Evolutionary conservation across 2,329 filamentous ascomycete species (phyloP).

Genomic region (Microsporum audouinii): DNA sequence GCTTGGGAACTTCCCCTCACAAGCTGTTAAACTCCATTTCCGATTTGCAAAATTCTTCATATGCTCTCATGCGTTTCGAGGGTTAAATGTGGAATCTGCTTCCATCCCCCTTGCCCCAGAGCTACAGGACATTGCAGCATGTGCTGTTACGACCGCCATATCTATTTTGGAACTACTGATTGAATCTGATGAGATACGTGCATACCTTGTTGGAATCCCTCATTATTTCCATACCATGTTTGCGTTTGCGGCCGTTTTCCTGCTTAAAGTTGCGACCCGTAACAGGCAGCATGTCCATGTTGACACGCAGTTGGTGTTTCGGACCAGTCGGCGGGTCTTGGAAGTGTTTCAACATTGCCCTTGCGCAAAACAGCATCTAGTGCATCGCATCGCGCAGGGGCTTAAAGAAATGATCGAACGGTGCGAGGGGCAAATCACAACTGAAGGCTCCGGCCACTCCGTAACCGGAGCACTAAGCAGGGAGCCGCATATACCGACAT

Average conservation of each 20-base stretch:
- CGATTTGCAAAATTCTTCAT: conserved; percentile 40
- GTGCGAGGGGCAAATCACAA: conserved; percentile 7
- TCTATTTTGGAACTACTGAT: conserved; percentile 31
- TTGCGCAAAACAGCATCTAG: conserved; percentile 23
- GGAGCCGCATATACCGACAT: not conserved
- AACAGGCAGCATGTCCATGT: conserved; percentile 27
- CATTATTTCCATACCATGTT: conserved; percentile 37
- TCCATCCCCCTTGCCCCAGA: conserved; percentile 21
- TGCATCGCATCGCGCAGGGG: conserved; percentile 24
- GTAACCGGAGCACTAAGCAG: not conserved
- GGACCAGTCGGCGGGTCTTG: conserved; percentile 20
- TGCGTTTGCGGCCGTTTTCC: conserved; percentile 32
- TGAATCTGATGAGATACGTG: conserved; percentile 27
- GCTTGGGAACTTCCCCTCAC: conserved; percentile 37
- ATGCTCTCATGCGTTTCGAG: conserved; percentile 38
- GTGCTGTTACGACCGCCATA: conserved; percentile 24
- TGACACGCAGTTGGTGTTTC: conserved; percentile 18
- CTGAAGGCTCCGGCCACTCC: not conserved
- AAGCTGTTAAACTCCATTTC: conserved; percentile 38
- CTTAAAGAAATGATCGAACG: conserved; percentile 22
- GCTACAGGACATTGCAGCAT: conserved; percentile 7
- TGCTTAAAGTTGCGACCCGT: conserved; percentile 31
- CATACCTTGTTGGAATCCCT: conserved; percentile 30
- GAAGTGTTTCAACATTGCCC: conserved; percentile 21
- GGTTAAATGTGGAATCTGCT: conserved; percentile 27